Evolutionary conservation across 352 stramenopile species (phyloP).

Genomic region (Phytophthora citrophthora): DNA sequence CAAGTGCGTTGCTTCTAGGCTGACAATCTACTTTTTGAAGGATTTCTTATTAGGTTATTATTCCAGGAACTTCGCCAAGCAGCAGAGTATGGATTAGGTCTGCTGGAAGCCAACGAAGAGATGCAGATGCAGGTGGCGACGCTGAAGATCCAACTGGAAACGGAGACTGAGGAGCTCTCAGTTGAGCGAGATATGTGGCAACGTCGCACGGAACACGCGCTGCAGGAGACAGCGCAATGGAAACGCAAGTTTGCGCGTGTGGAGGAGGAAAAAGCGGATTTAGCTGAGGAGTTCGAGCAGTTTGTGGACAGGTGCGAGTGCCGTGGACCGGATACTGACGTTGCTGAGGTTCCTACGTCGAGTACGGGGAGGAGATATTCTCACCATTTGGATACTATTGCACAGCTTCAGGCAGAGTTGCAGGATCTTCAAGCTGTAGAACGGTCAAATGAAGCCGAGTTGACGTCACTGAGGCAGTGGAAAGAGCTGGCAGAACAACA

Average conservation of each 20-base stretch:
- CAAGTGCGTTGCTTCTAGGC: constrained; percentile 12
- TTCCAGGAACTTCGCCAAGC: constrained; percentile 75
- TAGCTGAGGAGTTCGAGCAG: constrained; percentile 62
- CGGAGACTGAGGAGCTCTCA: constrained; percentile 60
- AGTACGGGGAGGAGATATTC: constrained; percentile 23
- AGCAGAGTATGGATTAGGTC: constrained; percentile 76
- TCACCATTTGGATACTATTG: constrained; percentile 38
- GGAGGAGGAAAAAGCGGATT: constrained; percentile 71
- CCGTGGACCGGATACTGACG: constrained; percentile 10
- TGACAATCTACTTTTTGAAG: too few species aligned
- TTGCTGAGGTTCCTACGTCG: not conserved
- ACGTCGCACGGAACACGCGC: constrained; percentile 62
- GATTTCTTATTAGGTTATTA: constrained; percentile 2
- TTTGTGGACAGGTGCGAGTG: constrained; percentile 55
- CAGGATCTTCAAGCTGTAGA: constrained; percentile 41
- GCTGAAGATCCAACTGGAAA: constrained; percentile 79
- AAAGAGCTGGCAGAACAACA: constrained; percentile 47
- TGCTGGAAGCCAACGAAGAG: constrained; percentile 83
- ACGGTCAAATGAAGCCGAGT: constrained; percentile 43
- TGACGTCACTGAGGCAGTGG: constrained; percentile 56
- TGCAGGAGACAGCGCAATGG: constrained; percentile 74
- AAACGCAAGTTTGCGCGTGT: constrained; percentile 65
- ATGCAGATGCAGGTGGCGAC: constrained; percentile 70
- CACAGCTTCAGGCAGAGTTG: constrained; percentile 55
- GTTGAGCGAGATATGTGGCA: constrained; percentile 69